Base-by-base conservation (phyloP, 1,139 yeast species). In the Nadsonia starkeyi-henricii region DNA sequence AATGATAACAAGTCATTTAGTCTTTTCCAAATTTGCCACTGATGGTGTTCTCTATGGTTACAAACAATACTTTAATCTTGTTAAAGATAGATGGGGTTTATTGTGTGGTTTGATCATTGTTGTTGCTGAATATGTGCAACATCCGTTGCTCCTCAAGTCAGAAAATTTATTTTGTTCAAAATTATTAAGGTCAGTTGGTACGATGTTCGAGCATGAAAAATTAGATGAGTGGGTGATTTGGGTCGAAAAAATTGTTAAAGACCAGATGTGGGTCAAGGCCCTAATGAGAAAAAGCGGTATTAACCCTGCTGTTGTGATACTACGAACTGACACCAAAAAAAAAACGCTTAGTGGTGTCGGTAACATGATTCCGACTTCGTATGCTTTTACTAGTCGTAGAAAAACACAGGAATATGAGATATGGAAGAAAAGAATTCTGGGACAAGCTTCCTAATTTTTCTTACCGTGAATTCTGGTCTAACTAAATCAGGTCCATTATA, bases 81-180 rank as follows among this genome's bases (percentile, higher is more conserved):
- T 65, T 8, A 61, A 60, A 42, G 69, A 66, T 46, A 50, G 59
- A 26, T 65, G 69, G 69, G 67, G 66, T 1, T 54, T 66, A 15
- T 51, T 65, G 33, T 56, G 62, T 42, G 70, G 69, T 4, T 53
- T 64, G 36, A 53, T 61, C 28, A 60, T 57, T 42, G 63, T 63
- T 1, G 52, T 66, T 17, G 52, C 59, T 20, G 51, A 55, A 12
- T 56, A 64, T 23, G 63, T 64, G 1, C 65, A 63, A 48, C 68
- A 68, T 4, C 51, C 53, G 19, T 46, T 51, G 1, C 43, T 47
- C 18, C 42, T 50, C 21, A 45, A 43, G 23, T 41, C 26, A 13
- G 44, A 44, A 13, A 28, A 47, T 23, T 19, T 49, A 21, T 36
- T 43, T 33, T 47, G 45, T n/a, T 43, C 41, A 41, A 44, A 45